Conservation (phyloP, 2,329 filamentous ascomycete genomes). For the Fusarium sp. region DNA sequence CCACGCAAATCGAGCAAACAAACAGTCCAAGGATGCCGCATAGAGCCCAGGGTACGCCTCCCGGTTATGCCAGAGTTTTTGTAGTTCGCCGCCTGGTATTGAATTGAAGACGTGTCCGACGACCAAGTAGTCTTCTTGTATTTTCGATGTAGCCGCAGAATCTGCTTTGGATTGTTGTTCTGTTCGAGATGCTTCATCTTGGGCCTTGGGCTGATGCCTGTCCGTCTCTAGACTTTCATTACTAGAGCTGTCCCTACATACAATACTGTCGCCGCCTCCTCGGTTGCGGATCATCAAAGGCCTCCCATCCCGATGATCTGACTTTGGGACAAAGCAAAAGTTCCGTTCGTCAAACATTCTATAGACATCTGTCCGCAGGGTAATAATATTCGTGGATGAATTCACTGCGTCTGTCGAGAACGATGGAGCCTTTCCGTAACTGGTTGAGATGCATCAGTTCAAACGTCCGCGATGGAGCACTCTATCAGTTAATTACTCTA, state of each 20-base stretch:
- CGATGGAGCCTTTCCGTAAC: not conserved
- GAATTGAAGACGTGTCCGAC: not conserved
- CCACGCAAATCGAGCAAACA: constrained; percentile 12
- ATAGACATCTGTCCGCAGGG: not conserved
- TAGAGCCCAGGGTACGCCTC: not conserved
- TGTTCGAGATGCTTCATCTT: not conserved
- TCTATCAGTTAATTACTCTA: not conserved
- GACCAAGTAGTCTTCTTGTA: not conserved
- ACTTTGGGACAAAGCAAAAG: not conserved
- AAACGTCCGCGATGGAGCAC: not conserved
- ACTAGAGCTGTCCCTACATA: too few species aligned
- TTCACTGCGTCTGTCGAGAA: not conserved
- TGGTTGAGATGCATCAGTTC: not conserved
- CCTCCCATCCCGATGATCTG: not conserved
- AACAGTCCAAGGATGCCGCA: constrained; percentile 1
- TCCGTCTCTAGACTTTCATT: not conserved
- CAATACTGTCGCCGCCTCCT: not conserved
- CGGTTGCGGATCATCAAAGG: not conserved
- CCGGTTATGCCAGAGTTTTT: not conserved
- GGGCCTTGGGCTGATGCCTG: not conserved
- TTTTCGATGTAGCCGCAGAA: not conserved
- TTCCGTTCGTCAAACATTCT: not conserved
- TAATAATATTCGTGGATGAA: not conserved
- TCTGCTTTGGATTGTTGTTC: not conserved
- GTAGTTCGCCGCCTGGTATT: not conserved